Percentiles rank a stretch among this genome's conserved stretches.
Evolutionary conservation across 2,329 filamentous ascomycete genomes (phyloP).

Genomic region (Xenoacremonium recifei): DNA sequence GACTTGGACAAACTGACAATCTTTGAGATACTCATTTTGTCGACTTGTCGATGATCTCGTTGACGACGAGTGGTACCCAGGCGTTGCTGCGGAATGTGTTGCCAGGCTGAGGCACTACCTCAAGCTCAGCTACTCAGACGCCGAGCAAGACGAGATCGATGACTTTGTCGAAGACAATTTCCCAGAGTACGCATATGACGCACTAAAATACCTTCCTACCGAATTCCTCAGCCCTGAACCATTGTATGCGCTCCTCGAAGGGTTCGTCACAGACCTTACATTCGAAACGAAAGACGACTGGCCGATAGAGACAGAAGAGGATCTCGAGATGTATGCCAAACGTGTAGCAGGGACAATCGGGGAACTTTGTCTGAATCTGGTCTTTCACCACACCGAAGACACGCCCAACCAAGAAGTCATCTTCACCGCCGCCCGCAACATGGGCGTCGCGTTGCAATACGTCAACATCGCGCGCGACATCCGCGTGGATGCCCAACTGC

Average conservation of each 20-base stretch:
- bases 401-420: conserved; percentile 8
- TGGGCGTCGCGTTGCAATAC: conserved; percentile 75
- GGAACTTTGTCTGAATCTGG: conserved; percentile 64
- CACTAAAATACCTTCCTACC: conserved; percentile 59
- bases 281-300: conserved; percentile 43
- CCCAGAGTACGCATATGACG: conserved; percentile 48
- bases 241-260: conserved; percentile 62
- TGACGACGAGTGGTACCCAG: conserved; percentile 56
- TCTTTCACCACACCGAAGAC: conserved; percentile 54
- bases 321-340: conserved; percentile 63
- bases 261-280: conserved; percentile 66
- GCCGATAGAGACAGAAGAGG: conserved; percentile 58
- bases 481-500: conserved; percentile 61
- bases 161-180: conserved; percentile 49
- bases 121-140: conserved; percentile 37
- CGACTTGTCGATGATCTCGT: conserved; percentile 72
- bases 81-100: conserved; percentile 58
- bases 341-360: conserved; percentile 72
- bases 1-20: not conserved
- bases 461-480: conserved; percentile 77
- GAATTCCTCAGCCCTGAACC: conserved; percentile 56
- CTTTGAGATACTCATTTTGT: conserved; percentile 62
- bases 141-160: conserved; percentile 2
- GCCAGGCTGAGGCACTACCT: conserved; percentile 57
- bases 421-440: conserved; percentile 51